A percentile compares a stretch with the other conserved stretches of the same genome.
These are phyloP conservation scores for Argentina anserina DNA, from an alignment of 306 rosid species.

Conservation along the genomic window DNA sequence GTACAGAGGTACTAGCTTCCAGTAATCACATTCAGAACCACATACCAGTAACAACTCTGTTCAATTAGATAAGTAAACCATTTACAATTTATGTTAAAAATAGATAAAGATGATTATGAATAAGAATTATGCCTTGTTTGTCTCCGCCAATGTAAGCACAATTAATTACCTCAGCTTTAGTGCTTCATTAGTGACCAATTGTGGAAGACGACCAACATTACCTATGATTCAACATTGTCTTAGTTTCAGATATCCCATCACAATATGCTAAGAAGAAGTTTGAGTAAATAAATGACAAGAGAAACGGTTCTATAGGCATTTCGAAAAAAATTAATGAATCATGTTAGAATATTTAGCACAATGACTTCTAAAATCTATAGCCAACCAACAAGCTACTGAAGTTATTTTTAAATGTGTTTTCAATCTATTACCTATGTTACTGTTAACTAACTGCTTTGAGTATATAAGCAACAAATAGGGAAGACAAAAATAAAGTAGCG, in stretches of 20 bases:
- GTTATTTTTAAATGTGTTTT: neutral
- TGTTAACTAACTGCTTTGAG: neutral
- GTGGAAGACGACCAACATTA: constrained; percentile 55
- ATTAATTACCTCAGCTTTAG: constrained; percentile 92
- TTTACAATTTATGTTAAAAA: neutral
- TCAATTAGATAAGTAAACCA: constrained; percentile 13
- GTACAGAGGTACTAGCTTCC: neutral
- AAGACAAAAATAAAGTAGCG: neutral
- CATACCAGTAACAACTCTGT: neutral
- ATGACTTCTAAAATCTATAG: neutral
- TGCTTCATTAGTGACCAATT: constrained; percentile 67
- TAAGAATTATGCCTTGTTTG: constrained; percentile 55
- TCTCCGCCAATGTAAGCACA: constrained; percentile 91
- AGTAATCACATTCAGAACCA: neutral
- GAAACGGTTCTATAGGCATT: neutral
- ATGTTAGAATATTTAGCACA: neutral
- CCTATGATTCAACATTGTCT: constrained; percentile 35
- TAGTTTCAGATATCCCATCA: constrained; percentile 10
- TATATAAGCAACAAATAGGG: neutral
- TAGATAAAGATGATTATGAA: neutral
- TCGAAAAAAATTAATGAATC: neutral
- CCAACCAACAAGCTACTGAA: neutral
- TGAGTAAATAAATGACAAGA: neutral
- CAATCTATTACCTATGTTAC: neutral
- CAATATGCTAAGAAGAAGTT: neutral